Evolutionary conservation across 1,284 basidiomycete species (phyloP).

Genomic region (Cronartium ribicola): DNA sequence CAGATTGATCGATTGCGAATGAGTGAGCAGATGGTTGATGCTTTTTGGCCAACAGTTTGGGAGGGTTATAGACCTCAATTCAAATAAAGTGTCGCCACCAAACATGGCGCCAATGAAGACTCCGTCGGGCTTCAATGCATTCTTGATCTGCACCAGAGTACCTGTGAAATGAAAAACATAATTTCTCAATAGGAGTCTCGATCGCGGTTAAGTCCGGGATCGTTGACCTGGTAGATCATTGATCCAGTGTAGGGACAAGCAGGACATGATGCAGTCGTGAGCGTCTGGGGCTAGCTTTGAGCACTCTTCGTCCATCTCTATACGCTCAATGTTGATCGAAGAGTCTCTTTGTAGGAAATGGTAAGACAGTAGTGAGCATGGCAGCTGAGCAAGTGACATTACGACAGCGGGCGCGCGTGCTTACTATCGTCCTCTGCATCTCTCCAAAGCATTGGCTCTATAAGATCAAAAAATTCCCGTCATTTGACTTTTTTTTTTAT

Average conservation of each 20-base stretch:
- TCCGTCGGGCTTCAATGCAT: slow-evolving; percentile 83
- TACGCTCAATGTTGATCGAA: slow-evolving; percentile 66
- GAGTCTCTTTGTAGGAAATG: slow-evolving; percentile 34
- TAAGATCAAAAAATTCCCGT: slow-evolving; percentile 7
- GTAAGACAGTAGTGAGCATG: slow-evolving; percentile 3
- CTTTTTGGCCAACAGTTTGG: too few relatives aligned
- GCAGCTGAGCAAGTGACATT: background rate
- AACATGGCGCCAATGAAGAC: slow-evolving; percentile 91
- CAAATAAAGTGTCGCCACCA: slow-evolving; percentile 94
- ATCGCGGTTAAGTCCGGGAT: background rate
- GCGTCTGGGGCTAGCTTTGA: slow-evolving; percentile 61
- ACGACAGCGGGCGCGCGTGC: background rate
- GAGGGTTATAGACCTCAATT: slow-evolving; percentile 63
- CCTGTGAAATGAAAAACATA: slow-evolving; percentile 61
- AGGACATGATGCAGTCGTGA: slow-evolving; percentile 87
- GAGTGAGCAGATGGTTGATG: background rate
- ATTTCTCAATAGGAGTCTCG: background rate
- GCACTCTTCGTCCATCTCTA: slow-evolving; percentile 72
- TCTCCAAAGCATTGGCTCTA: slow-evolving; percentile 38
- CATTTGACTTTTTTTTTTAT: slow-evolving; percentile 46
- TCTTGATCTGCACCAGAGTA: slow-evolving; percentile 79
- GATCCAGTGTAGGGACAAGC: slow-evolving; percentile 90
- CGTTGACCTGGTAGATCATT: slow-evolving; percentile 87
- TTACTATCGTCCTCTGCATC: too few relatives aligned
- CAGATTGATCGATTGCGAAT: background rate